Evolutionary conservation across 108 stramenopile species (phyloP).

Genomic region (Aurantiochytrium sp.): DNA sequence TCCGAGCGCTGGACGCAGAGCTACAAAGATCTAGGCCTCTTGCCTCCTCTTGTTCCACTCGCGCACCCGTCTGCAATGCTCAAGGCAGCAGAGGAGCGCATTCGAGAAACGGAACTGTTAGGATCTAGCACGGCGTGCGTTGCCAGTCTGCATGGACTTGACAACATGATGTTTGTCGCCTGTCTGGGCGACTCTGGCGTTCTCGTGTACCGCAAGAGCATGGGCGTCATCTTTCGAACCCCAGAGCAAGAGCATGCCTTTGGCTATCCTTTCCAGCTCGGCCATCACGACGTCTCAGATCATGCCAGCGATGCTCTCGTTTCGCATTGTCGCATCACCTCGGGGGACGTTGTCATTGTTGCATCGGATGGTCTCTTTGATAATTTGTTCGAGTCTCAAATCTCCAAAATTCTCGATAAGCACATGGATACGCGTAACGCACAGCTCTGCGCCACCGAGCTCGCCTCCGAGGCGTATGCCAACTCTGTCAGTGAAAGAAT

Average conservation of each 20-base stretch:
- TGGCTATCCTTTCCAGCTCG: background rate
- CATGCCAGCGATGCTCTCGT: background rate
- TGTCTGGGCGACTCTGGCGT: background rate
- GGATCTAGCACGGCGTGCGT: background rate
- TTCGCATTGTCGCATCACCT: background rate
- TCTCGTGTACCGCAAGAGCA: background rate
- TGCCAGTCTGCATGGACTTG: background rate
- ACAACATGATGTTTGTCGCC: background rate
- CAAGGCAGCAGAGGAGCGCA: background rate
- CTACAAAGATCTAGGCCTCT: background rate
- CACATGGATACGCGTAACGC: background rate
- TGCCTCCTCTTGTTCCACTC: background rate
- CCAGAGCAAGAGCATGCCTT: background rate
- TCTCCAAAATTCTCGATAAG: background rate
- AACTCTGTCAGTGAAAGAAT: background rate
- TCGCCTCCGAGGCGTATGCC: background rate
- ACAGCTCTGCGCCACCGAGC: background rate
- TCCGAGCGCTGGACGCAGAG: background rate
- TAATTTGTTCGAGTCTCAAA: background rate
- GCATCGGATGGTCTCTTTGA: conserved; percentile 1
- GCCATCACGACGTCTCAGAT: background rate
- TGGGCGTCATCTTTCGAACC: background rate
- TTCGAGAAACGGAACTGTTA: background rate
- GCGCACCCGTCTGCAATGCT: background rate
- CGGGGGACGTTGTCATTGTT: background rate